Evolutionary conservation across 169 alveolate species (phyloP).

Genomic region (Plasmodium vivax): DNA sequence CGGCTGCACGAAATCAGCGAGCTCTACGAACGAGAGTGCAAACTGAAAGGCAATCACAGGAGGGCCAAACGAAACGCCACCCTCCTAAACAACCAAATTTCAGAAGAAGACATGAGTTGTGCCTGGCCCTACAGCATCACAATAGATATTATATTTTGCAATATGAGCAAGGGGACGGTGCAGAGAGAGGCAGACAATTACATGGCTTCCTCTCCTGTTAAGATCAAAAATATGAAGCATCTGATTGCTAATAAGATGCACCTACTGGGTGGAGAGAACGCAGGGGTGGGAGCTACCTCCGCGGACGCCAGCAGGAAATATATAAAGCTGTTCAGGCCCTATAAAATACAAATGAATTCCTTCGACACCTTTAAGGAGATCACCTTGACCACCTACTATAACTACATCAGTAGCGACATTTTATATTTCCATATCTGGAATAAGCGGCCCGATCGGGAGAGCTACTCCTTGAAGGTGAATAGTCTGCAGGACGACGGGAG

Average conservation of each 20-base stretch:
- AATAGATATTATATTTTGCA: slow-evolving; percentile 26
- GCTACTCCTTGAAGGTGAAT: background rate
- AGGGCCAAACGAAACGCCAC: background rate
- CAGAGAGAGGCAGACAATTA: slow-evolving; percentile 32
- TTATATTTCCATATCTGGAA: slow-evolving; percentile 53
- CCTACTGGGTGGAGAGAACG: background rate
- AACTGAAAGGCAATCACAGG: slow-evolving; percentile 6
- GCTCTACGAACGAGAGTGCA: background rate
- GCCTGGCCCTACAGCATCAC: slow-evolving; percentile 60
- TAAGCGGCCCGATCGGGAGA: slow-evolving; percentile 19
- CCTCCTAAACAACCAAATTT: background rate
- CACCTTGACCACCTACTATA: slow-evolving; percentile 18
- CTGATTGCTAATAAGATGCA: slow-evolving; percentile 54
- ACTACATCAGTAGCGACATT: slow-evolving; percentile 25
- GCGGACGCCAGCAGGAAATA: background rate
- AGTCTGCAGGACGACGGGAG: background rate
- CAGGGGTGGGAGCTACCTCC: background rate
- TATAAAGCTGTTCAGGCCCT: slow-evolving; percentile 20
- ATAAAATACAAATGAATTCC: slow-evolving; percentile 6
- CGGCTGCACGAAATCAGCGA: background rate
- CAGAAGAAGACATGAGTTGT: slow-evolving; percentile 35
- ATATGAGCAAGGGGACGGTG: background rate
- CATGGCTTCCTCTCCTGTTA: slow-evolving; percentile 4
- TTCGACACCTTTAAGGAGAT: slow-evolving; percentile 26
- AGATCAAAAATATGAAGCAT: slow-evolving; percentile 50